A percentile compares a stretch with the other conserved stretches of the same genome.
Conservation (phyloP, 2,329 filamentous ascomycete species). For the Aspergillus pseudoviridinutans region DNA sequence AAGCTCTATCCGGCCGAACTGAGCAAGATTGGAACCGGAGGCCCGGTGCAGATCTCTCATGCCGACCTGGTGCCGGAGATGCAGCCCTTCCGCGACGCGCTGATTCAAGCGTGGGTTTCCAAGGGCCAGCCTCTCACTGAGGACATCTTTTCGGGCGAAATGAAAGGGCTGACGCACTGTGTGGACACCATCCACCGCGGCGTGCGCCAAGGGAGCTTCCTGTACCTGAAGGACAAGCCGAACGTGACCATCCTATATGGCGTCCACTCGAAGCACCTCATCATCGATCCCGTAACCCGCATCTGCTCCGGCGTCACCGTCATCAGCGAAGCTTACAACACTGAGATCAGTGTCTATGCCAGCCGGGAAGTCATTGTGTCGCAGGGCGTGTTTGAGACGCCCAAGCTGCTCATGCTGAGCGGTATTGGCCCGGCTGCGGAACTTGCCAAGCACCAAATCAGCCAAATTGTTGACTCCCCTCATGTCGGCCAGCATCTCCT, state of each 20-base stretch:
- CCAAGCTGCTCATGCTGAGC: slow-evolving; percentile 50
- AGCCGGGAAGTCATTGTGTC: slow-evolving; percentile 48
- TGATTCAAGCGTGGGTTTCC: slow-evolving; percentile 50
- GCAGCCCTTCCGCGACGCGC: slow-evolving; percentile 45
- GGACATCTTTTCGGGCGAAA: slow-evolving; percentile 54
- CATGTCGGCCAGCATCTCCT: slow-evolving; percentile 31
- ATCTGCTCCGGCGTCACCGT: slow-evolving; percentile 47
- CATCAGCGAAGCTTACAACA: slow-evolving; percentile 35
- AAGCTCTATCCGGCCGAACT: slow-evolving; percentile 46
- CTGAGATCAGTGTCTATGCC: slow-evolving; percentile 47
- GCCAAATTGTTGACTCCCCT: slow-evolving; percentile 28
- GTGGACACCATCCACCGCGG: slow-evolving; percentile 57
- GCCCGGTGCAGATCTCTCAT: slow-evolving; percentile 54
- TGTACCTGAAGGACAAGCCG: slow-evolving; percentile 50
- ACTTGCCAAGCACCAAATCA: slow-evolving; percentile 31
- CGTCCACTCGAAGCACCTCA: slow-evolving; percentile 50
- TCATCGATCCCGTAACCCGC: slow-evolving; percentile 47
- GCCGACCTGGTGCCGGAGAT: slow-evolving; percentile 53
- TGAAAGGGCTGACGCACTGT: slow-evolving; percentile 52
- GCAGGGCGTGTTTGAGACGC: slow-evolving; percentile 50
- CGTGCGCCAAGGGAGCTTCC: slow-evolving; percentile 50
- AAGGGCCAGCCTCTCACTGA: slow-evolving; percentile 50
- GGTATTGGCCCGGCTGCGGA: slow-evolving; percentile 44
- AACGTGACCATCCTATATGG: slow-evolving; percentile 53
- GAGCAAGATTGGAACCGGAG: slow-evolving; percentile 49